Evolutionary conservation across 495 filamentous ascomycete species (phyloP), one percentile per base, ranked within the genome.

Genomic region (Acidomyces sp.): DNA sequence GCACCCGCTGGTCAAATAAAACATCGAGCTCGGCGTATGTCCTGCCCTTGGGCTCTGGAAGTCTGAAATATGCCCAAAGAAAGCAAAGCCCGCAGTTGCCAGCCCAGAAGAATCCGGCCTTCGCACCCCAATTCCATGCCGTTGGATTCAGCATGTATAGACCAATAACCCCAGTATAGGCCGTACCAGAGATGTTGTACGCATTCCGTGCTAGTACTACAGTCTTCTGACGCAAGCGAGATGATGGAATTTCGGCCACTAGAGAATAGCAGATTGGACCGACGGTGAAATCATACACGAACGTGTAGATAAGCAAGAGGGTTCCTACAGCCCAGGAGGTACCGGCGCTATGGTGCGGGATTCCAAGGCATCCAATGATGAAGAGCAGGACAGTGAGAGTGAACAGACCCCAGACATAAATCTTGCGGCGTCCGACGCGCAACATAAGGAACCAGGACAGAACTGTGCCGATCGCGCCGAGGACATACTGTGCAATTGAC

Each of bases 61-160:
- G 9, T 17, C 50, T 33, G 43, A 58, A 57, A 34, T 56, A 60
- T 13, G 49, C 54, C 12, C 48, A 60, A 10, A 56, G 46, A 20
- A 58, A 47, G 31, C 66, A 68, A 27, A 71, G 45, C 38, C 58
- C 50, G 41, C 68, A 72, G 30, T 57, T 56, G 0, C 61, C 69
- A 22, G 62, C 34, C 40, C 40, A 43, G 35, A 45, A 39, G 23
- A 46, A 24, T 12, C 78, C 80, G 11, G 80, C 67, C 56, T 53
- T 51, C 19, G 49, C 51, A 4, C 62, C 63, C 70, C 69, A 72
- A 33, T 63, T 58, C 70, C 70, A 75, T 1, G 58, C 69, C 0
- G 52, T 52, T 0, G 66, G 60, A 24, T 60, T 63, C 24, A 74
- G 45, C 61, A 64, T 61, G 44, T 67, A 65, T 36, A 68, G 58